Percentiles rank a stretch among this genome's conserved stretches.
Evolutionary conservation across 75 land plant genomes (phyloP).

Genomic region (Selaginella tamariscina): DNA sequence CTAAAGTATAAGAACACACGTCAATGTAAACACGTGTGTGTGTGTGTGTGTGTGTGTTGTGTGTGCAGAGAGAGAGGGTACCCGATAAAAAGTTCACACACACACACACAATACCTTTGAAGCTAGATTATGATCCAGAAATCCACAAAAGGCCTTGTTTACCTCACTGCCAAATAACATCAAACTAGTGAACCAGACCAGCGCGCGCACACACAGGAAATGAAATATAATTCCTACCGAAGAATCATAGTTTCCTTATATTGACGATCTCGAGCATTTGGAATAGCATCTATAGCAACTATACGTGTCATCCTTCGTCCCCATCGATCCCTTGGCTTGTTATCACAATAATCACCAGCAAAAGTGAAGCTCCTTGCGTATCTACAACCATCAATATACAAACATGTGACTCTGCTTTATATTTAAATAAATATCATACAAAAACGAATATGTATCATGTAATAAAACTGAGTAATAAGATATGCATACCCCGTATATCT

Average conservation of each 20-base stretch:
- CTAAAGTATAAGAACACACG: too few species aligned
- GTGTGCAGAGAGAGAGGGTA: too few species aligned
- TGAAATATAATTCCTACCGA: constrained; percentile 28
- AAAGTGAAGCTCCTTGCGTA: constrained; percentile 73
- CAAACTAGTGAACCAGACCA: not conserved
- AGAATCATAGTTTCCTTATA: constrained; percentile 34
- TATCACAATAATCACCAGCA: constrained; percentile 57
- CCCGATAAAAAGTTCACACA: too few species aligned
- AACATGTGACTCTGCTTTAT: too few species aligned
- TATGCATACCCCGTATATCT: constrained; percentile 50
- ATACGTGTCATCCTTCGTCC: constrained; percentile 67
- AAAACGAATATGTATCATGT: not conserved
- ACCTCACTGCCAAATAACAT: constrained; percentile 34
- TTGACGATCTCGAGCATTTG: constrained; percentile 42
- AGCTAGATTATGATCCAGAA: constrained; percentile 33
- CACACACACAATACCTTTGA: too few species aligned
- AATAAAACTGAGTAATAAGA: not conserved
- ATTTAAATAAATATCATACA: too few species aligned
- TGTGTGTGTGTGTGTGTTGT: too few species aligned
- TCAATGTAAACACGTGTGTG: too few species aligned
- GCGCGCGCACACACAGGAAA: too few species aligned
- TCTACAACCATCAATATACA: constrained; percentile 19
- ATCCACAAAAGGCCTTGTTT: constrained; percentile 83
- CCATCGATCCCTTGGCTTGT: constrained; percentile 36
- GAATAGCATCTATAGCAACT: constrained; percentile 84